phyloP scores from a whole-genome alignment of 2,329 filamentous ascomycete species.

The Penicillium verrucosum region DNA sequence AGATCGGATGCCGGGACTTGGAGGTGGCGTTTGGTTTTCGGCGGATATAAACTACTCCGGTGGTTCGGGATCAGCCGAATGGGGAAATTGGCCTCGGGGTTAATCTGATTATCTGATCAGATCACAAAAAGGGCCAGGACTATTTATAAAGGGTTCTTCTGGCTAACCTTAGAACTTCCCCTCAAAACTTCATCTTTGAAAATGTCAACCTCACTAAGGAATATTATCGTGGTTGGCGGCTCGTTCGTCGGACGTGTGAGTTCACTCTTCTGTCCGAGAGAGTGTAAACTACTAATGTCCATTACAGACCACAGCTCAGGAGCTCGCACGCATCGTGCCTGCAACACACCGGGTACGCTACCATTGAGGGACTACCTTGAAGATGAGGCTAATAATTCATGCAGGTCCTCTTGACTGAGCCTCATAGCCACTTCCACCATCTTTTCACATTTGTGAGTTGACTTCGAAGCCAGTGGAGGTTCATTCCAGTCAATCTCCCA shows the following conservation, averaged over 20 bases:
- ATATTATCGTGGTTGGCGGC: constrained; percentile 37
- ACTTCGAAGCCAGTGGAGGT: too few relatives aligned
- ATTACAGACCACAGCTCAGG: constrained; percentile 32
- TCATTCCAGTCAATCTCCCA: too few relatives aligned
- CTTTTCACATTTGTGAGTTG: constrained; percentile 34
- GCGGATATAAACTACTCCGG: neutral
- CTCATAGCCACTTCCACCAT: constrained; percentile 38
- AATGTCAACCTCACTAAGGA: constrained; percentile 31
- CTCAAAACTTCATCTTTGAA: constrained; percentile 1
- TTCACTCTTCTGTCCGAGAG: neutral
- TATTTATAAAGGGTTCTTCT: neutral
- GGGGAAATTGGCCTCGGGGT: neutral
- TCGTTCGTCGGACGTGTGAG: constrained; percentile 37
- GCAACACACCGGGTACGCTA: constrained; percentile 33
- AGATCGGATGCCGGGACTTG: neutral
- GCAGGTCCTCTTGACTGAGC: constrained; percentile 33
- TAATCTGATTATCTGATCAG: constrained; percentile 4
- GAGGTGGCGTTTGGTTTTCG: neutral
- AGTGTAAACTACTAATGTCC: constrained; percentile 6
- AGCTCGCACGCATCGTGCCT: constrained; percentile 34
- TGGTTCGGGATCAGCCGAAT: neutral
- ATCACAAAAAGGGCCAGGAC: neutral
- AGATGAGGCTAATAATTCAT: neutral
- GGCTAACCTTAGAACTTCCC: neutral
- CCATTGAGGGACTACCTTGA: neutral